Conservation (phyloP, 2,329 filamentous ascomycete species). For the Teratosphaeriaceae sp. region DNA sequence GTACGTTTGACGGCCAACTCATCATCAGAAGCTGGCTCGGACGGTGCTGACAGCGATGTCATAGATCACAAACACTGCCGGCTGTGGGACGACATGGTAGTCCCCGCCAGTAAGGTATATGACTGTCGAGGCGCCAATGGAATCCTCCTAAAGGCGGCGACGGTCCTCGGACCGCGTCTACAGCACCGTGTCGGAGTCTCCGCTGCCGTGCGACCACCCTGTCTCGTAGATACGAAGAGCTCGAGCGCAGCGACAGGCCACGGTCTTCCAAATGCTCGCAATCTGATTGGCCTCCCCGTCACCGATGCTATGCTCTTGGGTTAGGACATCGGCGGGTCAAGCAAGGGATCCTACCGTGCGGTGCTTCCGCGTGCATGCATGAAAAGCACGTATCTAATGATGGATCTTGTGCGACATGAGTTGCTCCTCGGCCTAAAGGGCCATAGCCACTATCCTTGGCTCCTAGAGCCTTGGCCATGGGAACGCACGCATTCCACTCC, state of each 20-base stretch:
- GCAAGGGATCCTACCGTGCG: background rate
- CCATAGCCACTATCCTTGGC: too few species aligned
- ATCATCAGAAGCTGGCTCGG: background rate
- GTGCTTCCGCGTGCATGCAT: too few species aligned
- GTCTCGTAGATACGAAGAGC: background rate
- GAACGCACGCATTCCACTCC: too few species aligned
- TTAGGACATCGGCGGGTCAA: too few species aligned
- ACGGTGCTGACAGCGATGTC: background rate
- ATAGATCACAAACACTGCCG: constrained; percentile 1
- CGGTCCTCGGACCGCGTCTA: too few species aligned
- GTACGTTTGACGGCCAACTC: background rate
- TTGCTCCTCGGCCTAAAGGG: too few species aligned
- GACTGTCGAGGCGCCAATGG: background rate
- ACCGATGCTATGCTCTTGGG: background rate
- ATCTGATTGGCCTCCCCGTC: background rate
- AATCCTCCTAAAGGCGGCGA: too few species aligned
- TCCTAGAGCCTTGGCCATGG: too few species aligned
- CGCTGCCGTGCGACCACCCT: background rate
- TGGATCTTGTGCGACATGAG: too few species aligned
- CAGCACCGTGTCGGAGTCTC: background rate
- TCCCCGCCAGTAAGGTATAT: background rate
- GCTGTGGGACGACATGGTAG: background rate
- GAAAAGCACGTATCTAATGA: too few species aligned
- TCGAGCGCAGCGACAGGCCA: constrained; percentile 1
- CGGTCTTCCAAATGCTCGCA: background rate